Base-by-base conservation (phyloP, 441 rosid genomes). In the Euphorbia schlechtendalii region DNA sequence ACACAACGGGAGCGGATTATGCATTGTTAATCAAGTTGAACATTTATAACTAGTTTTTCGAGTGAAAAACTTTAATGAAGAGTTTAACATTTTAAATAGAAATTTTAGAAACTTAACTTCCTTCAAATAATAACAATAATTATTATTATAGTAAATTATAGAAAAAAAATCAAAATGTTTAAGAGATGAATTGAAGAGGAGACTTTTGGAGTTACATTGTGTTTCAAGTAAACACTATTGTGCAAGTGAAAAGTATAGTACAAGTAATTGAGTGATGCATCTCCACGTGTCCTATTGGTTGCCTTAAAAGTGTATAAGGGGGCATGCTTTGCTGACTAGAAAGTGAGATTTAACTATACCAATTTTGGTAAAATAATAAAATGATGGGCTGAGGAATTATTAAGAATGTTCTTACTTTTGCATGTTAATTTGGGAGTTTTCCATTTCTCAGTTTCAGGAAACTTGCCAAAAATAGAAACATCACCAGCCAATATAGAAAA, bases 261-360 rank as follows among this genome's bases (percentile, higher is more conserved):
- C 34, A 77, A 70, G 79, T 66, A 24, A 69, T 53, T 62, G 6
- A 3, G 11, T 49, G 34, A 46, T 12, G 18, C 7, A 30, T 41
- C 49, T 65, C 64, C 80, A 73, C 64, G 21, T 73, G 78, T 63
- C 69, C 54, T 48, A 0, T 72, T 40, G 77, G 67, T 61, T 76
- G 80, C 71, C 85, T 81, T 79, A 17, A 49, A 79, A 81, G 80
- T 72, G 68, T 64, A 61, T 66, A 21, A 14, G 49, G 53, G 53
- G 54, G 32, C 18, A 41, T 5, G 56, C 15, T 55, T 43, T 55
- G 63, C 25, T 68, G 66, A 43, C 63, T 61, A 34, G 21, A 56
- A 63, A 56, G 51, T 62, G 8, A 52, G 49, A 53, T 38, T 62
- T 32, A 46, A 22, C 28, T 28, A 5, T 58, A 12, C 27, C 56